Percentiles rank a stretch among this genome's conserved stretches.
phyloP scores from a whole-genome alignment of 768 basidiomycete species.

The Mycena latifolia region DNA sequence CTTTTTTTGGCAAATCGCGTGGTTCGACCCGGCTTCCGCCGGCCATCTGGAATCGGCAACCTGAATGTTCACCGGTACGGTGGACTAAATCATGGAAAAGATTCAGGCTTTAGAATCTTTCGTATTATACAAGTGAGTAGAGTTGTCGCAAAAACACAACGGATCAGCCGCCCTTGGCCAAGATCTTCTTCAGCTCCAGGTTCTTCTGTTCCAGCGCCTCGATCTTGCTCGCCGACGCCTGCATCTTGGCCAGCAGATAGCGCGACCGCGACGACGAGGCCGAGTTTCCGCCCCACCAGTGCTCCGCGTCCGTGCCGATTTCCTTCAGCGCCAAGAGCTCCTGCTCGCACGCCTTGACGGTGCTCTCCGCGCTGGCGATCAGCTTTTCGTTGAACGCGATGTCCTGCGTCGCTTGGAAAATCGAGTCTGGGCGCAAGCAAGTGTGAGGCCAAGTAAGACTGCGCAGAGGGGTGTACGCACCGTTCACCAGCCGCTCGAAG shows the following conservation, averaged over 20 bases:
- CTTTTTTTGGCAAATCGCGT: too few species aligned
- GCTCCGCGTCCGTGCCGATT: conserved; percentile 66
- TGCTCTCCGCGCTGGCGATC: conserved; percentile 69
- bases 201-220: conserved; percentile 81
- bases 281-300: conserved; percentile 55
- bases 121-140: conserved; percentile 23
- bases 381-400: conserved; percentile 82
- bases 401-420: conserved; percentile 87
- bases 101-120: too few species aligned
- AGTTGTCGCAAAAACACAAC: background rate
- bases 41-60: too few species aligned
- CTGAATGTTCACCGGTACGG: too few species aligned
- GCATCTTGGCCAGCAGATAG: conserved; percentile 84
- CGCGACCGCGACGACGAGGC: conserved; percentile 71
- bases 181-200: conserved; percentile 68
- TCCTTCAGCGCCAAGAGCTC: conserved; percentile 79
- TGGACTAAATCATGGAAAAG: too few species aligned
- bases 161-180: conserved; percentile 54
- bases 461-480: conserved; percentile 52
- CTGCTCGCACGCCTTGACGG: conserved; percentile 78
- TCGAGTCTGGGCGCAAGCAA: conserved; percentile 61
- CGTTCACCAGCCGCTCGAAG: conserved; percentile 85
- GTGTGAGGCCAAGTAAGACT: conserved; percentile 22
- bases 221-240: conserved; percentile 74
- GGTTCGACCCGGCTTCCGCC: too few species aligned